Percentiles rank a stretch among this genome's conserved stretches.
Evolutionary conservation across 257 asterid species (phyloP).

Genomic region (Osmanthus fragrans): DNA sequence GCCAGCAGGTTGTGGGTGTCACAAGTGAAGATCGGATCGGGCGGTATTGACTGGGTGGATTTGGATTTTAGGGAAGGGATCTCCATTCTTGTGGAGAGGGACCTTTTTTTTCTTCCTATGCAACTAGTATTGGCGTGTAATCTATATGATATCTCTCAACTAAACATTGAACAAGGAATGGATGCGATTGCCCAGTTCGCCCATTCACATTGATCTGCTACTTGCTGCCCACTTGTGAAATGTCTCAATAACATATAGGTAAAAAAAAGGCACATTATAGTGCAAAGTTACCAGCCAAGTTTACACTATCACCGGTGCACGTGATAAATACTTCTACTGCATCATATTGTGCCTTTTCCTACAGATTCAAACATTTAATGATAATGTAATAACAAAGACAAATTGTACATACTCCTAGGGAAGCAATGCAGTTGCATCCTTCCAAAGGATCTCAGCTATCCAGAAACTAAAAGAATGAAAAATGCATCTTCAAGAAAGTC

Average conservation of each 20-base stretch:
- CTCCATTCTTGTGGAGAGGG: no score
- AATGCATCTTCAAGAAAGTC: background rate
- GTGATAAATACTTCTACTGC: background rate
- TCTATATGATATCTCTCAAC: background rate
- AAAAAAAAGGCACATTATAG: conserved; percentile 4
- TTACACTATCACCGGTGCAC: background rate
- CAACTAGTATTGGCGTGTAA: background rate
- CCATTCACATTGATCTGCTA: background rate
- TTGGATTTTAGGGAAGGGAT: no score
- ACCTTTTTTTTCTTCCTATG: no score
- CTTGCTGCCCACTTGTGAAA: conserved; percentile 9
- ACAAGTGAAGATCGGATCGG: no score
- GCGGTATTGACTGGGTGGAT: no score
- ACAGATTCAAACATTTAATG: background rate
- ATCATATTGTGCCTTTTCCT: background rate
- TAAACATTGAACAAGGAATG: conserved; percentile 1
- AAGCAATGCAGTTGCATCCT: background rate
- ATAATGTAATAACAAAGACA: background rate
- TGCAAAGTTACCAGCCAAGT: background rate
- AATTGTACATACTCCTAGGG: background rate
- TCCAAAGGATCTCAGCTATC: background rate
- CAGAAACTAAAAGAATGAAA: background rate
- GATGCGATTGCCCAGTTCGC: conserved; percentile 2
- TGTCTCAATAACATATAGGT: background rate
- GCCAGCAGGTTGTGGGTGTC: no score